Conservation (phyloP, 179 eudicot species). For the Sideroxylon spinosum region DNA sequence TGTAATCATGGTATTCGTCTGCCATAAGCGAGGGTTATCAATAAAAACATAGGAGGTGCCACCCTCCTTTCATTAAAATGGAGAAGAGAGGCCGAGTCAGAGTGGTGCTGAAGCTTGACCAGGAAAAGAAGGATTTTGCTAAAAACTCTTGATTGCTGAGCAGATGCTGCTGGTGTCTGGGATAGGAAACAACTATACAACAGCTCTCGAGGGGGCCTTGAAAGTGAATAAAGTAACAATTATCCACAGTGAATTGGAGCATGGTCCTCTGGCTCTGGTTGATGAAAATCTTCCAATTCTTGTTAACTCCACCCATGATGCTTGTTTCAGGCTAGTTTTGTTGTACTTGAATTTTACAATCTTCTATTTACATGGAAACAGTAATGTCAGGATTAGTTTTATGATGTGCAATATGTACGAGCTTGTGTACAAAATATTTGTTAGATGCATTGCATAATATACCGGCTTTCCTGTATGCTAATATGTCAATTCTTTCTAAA, state of each 20-base stretch:
- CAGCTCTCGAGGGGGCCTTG: constrained; percentile 90
- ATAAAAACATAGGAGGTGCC: too few species aligned
- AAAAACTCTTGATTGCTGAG: constrained; percentile 56
- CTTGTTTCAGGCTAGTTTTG: constrained; percentile 30
- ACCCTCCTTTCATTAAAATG: too few species aligned
- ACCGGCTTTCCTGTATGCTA: too few species aligned
- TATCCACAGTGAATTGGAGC: constrained; percentile 98
- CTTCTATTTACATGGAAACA: too few species aligned
- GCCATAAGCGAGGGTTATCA: too few species aligned
- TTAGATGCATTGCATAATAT: too few species aligned
- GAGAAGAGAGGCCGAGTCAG: not conserved
- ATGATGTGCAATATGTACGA: too few species aligned
- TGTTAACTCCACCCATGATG: constrained; percentile 53
- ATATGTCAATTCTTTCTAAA: too few species aligned
- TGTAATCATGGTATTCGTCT: not conserved
- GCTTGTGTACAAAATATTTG: too few species aligned
- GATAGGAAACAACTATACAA: constrained; percentile 91
- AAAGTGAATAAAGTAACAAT: constrained; percentile 91
- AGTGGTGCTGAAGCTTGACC: constrained; percentile 15
- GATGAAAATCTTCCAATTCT: constrained; percentile 85
- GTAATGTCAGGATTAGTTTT: too few species aligned
- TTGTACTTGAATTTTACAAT: not conserved
- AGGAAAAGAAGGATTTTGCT: constrained; percentile 69
- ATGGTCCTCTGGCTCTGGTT: too few species aligned
- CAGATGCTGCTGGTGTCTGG: constrained; percentile 91